Base-by-base conservation (phyloP, 2,329 filamentous ascomycete genomes). In the Pochonia chlamydosporia region DNA sequence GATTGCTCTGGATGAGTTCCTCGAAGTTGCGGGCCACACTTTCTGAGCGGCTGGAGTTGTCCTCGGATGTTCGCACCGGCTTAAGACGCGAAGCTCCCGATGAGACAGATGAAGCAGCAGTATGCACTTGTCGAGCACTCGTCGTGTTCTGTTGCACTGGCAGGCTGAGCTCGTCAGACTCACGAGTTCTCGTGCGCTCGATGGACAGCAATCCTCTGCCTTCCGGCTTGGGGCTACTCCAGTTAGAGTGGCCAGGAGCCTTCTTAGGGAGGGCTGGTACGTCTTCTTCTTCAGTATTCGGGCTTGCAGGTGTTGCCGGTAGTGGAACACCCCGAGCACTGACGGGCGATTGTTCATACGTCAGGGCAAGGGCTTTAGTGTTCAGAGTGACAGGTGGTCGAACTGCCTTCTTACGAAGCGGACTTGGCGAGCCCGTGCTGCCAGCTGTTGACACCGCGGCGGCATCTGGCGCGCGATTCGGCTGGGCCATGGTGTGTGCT, bases 1-100 rank as follows among this genome's bases (percentile, higher is more conserved):
- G 81, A 56, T 89, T 85, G 63, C 87, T 90, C 48, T 87, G 81
- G 52, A 93, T 91, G 43, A 92, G 73, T 56, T 90, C 78, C 59
- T 93, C 88, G 58, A 93, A 85, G 56, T 86, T 82, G 40, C 78
- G 80, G 9, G 80, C 78, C 42, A 84, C 79, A 49, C 84, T 79
- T 40, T 80, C 78, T 6, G 71, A 67, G 5, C 68, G 71, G 48
- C 60, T 73, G 16, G 65, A 63, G 54, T 72, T 76, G 14, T 84
- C 81, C 52, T 85, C 80, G 0, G 81, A 84, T 4, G 71, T 76
- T 33, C 78, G 73, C 3, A 77, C 65, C 7, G 74, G 64, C 60
- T 78, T 79, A 42, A 78, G 60, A 49, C 75, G 81, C 49, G 66
- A 70, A 3, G 73, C 68, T 5, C 63, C 65, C 1, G 78, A 76